Base-by-base conservation (phyloP, 352 stramenopile species). In the Pythium oligandrum region DNA sequence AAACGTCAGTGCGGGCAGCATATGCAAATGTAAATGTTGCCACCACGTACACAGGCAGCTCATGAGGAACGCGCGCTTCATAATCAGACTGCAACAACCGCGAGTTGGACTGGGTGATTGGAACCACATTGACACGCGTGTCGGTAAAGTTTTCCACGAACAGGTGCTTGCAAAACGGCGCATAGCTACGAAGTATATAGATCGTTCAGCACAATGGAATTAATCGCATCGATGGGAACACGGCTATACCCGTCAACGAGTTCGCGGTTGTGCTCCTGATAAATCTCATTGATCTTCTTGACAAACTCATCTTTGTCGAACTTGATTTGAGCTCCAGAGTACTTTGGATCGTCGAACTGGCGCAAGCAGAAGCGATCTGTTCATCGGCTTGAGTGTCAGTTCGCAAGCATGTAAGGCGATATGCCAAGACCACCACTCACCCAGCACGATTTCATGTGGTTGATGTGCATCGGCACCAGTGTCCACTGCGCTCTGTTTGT, bases 151-250 rank as follows among this genome's bases (percentile, higher is more conserved):
- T 99, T 17, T 91, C 75, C 35, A 99, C 68, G 66, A 99, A 99
- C 35, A 99, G 52, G 74, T 99, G 96, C 82, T 99, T 99, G 79
- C 96, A 99, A 76, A 99, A 99, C 35, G 96, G 93, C 51, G 96
- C 96, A 66, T 99, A 99, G 30, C 91, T 96, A 37, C 45, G 7
- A 8, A 49, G 10, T 37, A 1, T 50, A 0, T 34, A 34, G 4
- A 54, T 4, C 4, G 3, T 30, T 34, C 26, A 10, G 38, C 6
- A 9, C 17, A 51, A 4, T 55, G 17, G 12, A 9, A 5, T 34
- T 7, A 6, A 42, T 34, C 6, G 34, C 1, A 12, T 17, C 3
- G 9, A 38, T 12, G 34, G 26, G 32, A 11, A 42, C 11, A 4
- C 11, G 8, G 4, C 26, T 30, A 50, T 55, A 91, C 75, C 82